A percentile compares a stretch with the other conserved stretches of the same genome.
Conservation (phyloP, 2,329 filamentous ascomycete species). For the Onygena corvina region DNA sequence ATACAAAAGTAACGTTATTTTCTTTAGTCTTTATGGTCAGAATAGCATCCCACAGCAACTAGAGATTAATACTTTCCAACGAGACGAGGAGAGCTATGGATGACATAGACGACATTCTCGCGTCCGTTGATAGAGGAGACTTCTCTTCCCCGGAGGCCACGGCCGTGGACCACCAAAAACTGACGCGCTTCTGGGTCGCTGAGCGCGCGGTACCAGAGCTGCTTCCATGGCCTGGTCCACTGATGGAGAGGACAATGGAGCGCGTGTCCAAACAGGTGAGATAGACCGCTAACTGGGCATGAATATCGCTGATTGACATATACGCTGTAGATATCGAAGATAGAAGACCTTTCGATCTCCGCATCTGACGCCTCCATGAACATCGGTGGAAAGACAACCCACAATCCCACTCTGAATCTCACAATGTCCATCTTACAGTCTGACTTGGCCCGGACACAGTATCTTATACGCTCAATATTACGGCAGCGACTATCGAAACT, state of each 20-base stretch:
- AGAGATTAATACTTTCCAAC: too few species aligned
- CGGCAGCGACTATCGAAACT: constrained; percentile 74
- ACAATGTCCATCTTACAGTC: constrained; percentile 90
- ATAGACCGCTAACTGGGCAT: background rate
- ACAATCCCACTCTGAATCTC: constrained; percentile 86
- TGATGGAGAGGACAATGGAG: constrained; percentile 73
- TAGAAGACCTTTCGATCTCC: constrained; percentile 48
- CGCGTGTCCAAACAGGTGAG: constrained; percentile 51
- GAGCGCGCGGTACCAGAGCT: constrained; percentile 83
- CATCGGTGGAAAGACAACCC: constrained; percentile 33
- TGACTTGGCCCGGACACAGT: constrained; percentile 89
- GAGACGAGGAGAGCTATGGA: constrained; percentile 8
- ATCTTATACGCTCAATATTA: constrained; percentile 70
- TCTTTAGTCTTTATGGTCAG: background rate
- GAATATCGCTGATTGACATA: background rate
- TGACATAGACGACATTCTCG: constrained; percentile 72
- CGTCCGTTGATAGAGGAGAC: constrained; percentile 52
- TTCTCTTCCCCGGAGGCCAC: constrained; percentile 29
- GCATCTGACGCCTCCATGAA: constrained; percentile 35
- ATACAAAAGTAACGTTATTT: background rate
- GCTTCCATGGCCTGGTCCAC: constrained; percentile 60
- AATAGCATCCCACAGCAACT: constrained; percentile 1
- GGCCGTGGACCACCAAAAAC: constrained; percentile 62
- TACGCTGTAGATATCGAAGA: constrained; percentile 45
- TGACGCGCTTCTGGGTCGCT: constrained; percentile 87